Evolutionary conservation across 495 filamentous ascomycete species (phyloP), one percentile per base, ranked within the genome.

Genomic region (Penicillium steckii): DNA sequence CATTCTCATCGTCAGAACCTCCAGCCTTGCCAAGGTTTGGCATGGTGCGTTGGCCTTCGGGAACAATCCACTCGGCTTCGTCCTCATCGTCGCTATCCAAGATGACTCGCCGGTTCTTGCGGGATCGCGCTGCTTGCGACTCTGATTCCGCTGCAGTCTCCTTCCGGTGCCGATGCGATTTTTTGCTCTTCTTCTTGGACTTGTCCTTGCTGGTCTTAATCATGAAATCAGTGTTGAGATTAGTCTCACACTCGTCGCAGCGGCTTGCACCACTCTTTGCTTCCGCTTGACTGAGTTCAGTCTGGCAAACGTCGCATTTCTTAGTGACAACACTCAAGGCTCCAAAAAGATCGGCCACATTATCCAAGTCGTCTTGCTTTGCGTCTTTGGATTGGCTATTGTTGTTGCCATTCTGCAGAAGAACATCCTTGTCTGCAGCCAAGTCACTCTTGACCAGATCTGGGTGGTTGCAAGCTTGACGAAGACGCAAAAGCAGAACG

Each of bases 391-490:
- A 71, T 69, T 57, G 75, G 69, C 77, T 79, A 7, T 59, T 62
- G 8, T 68, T 56, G 37, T 59, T 52, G 1, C 68, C 76, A 42
- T 81, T 89, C 7, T 86, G 85, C 0, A 82, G 71, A 30, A 95
- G 71, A 13, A 91, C 87, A 56, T 97, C 94, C 54, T 86, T 88
- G 61, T 98, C 93, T 55, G 89, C 90, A 22, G 85, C 86, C 41
- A 96, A 75, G 59, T 90, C 92, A 43, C 85, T 84, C 52, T 87
- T 90, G 45, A 96, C 84, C 47, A 98, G 74, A 45, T 90, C 82
- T 0, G 91, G 89, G 68, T 98, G 94, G 62, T 98, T 96, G 70
- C 94, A 98, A 29, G 90, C 86, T 68, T 97, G 93, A 45, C 93
- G 81, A 50, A 98, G 76, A 41, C 94, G 86, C 52, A 98, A 73